phyloP scores from a whole-genome alignment of 257 asterid genomes.

The Eucommia ulmoides region DNA sequence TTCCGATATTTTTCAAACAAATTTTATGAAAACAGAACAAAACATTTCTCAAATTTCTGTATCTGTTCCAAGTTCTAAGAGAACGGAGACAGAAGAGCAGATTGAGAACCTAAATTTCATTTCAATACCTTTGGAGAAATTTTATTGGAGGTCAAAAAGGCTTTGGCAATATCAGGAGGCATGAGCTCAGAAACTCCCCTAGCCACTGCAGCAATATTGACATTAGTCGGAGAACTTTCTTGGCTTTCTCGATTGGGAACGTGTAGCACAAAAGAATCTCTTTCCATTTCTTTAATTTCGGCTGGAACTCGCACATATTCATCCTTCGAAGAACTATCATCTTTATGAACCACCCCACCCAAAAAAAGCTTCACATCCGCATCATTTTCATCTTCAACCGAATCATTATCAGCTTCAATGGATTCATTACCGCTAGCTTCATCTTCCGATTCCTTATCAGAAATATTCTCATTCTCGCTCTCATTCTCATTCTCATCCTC shows the following conservation, averaged over 20 bases:
- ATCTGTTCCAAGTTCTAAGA: too few species aligned
- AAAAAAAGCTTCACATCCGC: constrained; percentile 64
- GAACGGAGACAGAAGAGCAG: too few species aligned
- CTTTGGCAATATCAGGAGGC: constrained; percentile 95
- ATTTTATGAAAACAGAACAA: too few species aligned
- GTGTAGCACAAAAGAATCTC: constrained; percentile 78
- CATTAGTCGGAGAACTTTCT: constrained; percentile 39
- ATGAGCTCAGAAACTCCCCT: constrained; percentile 71
- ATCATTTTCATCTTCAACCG: constrained; percentile 40
- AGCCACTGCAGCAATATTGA: constrained; percentile 53
- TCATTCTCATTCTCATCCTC: constrained; percentile 50
- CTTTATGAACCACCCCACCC: constrained; percentile 87
- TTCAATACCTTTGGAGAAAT: constrained; percentile 58
- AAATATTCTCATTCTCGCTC: constrained; percentile 29
- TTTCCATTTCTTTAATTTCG: constrained; percentile 52
- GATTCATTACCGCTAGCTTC: constrained; percentile 35
- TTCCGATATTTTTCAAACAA: too few species aligned
- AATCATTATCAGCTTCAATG: constrained; percentile 36
- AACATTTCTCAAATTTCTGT: too few species aligned
- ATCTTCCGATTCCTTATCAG: constrained; percentile 36
- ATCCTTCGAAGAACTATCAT: constrained; percentile 53
- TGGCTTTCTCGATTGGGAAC: constrained; percentile 48
- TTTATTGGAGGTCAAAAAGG: constrained; percentile 63
- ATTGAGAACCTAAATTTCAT: too few species aligned
- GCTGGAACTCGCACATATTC: constrained; percentile 77